These are phyloP conservation scores for Boletus rubropictus DNA, from an alignment of 768 basidiomycete species.

Conservation along the genomic window DNA sequence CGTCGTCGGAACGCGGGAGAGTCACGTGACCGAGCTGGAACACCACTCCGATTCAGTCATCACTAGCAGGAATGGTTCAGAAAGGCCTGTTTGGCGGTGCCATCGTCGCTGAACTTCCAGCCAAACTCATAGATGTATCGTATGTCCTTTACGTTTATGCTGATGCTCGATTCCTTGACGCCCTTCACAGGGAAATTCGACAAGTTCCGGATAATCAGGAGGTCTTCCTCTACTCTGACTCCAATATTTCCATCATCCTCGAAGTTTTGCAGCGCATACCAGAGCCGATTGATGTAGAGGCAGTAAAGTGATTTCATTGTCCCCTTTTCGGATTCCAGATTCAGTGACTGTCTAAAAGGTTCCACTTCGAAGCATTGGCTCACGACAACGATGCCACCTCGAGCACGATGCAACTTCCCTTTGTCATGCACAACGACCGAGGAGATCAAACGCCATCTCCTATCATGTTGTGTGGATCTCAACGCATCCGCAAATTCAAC, in stretches of 20 bases:
- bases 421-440: conserved; percentile 36
- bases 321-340: conserved; percentile 1
- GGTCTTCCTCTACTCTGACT: conserved; percentile 72
- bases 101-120: conserved; percentile 57
- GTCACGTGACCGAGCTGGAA: conserved; percentile 17
- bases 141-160: conserved; percentile 38
- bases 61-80: conserved; percentile 7
- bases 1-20: background rate
- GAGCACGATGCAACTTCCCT: conserved; percentile 39
- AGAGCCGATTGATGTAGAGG: conserved; percentile 47
- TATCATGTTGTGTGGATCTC: conserved; percentile 60
- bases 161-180: background rate
- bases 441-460: conserved; percentile 52
- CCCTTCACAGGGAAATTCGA: conserved; percentile 48
- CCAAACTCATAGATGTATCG: conserved; percentile 76
- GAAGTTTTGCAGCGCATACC: conserved; percentile 80
- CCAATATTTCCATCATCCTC: conserved; percentile 69
- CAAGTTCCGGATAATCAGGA: conserved; percentile 95
- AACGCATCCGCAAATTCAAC: conserved; percentile 76
- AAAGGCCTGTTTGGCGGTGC: conserved; percentile 77
- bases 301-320: conserved; percentile 53
- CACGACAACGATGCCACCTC: conserved; percentile 78
- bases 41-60: background rate
- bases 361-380: conserved; percentile 85
- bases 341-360: conserved; percentile 43